A percentile compares a stretch with the other conserved stretches of the same genome.
phyloP scores from a whole-genome alignment of 768 basidiomycete species.

The Trametes elegans region DNA sequence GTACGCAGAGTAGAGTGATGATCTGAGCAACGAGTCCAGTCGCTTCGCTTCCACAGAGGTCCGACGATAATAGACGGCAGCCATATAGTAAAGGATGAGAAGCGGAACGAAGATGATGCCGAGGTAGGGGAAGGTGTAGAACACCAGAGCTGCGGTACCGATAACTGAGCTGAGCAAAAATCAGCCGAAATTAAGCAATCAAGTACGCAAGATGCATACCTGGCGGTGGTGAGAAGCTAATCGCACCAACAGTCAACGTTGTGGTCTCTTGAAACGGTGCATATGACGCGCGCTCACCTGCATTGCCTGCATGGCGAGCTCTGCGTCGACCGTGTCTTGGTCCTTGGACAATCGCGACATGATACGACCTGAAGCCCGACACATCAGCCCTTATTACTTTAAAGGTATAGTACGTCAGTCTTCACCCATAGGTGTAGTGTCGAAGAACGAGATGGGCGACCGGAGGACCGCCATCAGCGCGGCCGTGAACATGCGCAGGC shows the following conservation, averaged over 20 bases:
- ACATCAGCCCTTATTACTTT: too few relatives aligned
- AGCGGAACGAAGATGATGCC: constrained; percentile 63
- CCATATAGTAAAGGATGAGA: constrained; percentile 49
- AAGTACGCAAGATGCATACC: constrained; percentile 1
- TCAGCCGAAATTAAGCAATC: too few relatives aligned
- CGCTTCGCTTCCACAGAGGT: constrained; percentile 66
- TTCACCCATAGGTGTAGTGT: constrained; percentile 67
- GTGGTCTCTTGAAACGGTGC: background rate
- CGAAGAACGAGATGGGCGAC: constrained; percentile 67
- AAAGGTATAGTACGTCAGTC: too few relatives aligned
- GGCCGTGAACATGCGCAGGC: constrained; percentile 47
- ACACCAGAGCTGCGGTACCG: constrained; percentile 57
- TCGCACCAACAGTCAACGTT: too few relatives aligned
- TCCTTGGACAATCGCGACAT: constrained; percentile 60
- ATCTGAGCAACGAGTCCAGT: constrained; percentile 60
- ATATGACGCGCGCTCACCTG: constrained; percentile 34
- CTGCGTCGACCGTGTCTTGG: constrained; percentile 55
- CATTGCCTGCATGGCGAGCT: constrained; percentile 45
- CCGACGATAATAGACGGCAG: constrained; percentile 55
- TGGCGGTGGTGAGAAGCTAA: constrained; percentile 26
- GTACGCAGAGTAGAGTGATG: constrained; percentile 54
- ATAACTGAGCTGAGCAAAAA: constrained; percentile 44
- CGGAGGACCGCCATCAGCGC: constrained; percentile 56
- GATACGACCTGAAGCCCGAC: constrained; percentile 50
- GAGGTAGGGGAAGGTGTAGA: constrained; percentile 57